A percentile compares a stretch with the other conserved stretches of the same genome.
These are phyloP conservation scores for Myriosclerotinia duriaeana DNA, from an alignment of 2,329 filamentous ascomycete species.

Conservation along the genomic window DNA sequence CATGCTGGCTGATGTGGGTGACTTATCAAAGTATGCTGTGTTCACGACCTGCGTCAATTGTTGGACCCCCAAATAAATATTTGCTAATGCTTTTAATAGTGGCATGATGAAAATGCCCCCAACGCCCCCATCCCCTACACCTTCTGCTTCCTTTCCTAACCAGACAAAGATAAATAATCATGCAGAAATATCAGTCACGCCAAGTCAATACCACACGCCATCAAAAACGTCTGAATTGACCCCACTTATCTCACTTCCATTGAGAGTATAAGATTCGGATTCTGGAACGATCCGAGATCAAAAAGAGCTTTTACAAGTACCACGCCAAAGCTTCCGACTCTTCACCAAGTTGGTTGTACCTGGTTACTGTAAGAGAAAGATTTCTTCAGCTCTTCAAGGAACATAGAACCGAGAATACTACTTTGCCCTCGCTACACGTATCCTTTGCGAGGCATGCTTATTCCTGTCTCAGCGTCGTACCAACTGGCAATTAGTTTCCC, in stretches of 20 bases:
- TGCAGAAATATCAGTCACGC: conserved; percentile 18
- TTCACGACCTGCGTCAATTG: not conserved
- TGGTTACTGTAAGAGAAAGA: conserved; percentile 3
- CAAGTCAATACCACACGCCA: conserved; percentile 15
- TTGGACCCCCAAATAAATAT: conserved; percentile 2
- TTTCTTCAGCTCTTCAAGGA: conserved; percentile 12
- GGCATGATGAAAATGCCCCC: conserved; percentile 17
- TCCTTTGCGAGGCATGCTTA: not conserved
- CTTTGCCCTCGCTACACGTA: not conserved
- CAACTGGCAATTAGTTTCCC: conserved; percentile 4
- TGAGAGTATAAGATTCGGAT: conserved; percentile 17
- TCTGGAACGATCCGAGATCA: not conserved
- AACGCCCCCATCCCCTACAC: conserved; percentile 19
- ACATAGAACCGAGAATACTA: not conserved
- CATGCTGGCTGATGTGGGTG: conserved; percentile 21
- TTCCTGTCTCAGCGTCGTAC: no score
- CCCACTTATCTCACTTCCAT: conserved; percentile 19
- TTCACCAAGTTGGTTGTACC: conserved; percentile 11
- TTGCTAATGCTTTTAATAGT: conserved; percentile 22
- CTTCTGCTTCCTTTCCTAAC: conserved; percentile 1
- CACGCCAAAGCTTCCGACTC: conserved; percentile 2
- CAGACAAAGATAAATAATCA: conserved; percentile 10
- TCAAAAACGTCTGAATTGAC: conserved; percentile 4
- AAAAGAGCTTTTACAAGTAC: conserved; percentile 5
- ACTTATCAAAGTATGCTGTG: conserved; percentile 21